Evolutionary conservation across 257 asterid species (phyloP).

Genomic region (Solanum pimpinellifolium): DNA sequence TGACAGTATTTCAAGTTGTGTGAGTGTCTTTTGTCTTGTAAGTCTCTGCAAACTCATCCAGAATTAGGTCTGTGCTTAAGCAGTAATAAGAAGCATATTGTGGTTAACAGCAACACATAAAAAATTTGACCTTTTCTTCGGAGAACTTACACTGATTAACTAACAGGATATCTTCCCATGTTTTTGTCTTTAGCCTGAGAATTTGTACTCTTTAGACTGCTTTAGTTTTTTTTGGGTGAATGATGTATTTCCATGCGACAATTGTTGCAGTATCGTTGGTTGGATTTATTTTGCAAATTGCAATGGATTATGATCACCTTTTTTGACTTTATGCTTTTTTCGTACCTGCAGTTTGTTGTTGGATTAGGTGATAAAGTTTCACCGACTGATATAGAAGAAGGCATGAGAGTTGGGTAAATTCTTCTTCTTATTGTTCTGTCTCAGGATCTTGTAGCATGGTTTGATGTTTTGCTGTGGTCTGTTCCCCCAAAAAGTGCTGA

Average conservation of each 20-base stretch:
- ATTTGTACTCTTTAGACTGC: neutral
- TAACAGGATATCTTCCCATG: neutral
- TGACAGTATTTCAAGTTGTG: neutral
- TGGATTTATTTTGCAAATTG: neutral
- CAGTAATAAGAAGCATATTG: neutral
- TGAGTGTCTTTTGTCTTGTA: neutral
- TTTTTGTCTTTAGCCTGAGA: neutral
- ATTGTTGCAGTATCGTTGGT: neutral
- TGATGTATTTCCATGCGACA: neutral
- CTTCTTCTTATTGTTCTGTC: neutral
- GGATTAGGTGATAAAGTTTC: constrained; percentile 95
- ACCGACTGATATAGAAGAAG: constrained; percentile 97
- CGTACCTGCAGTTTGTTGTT: constrained; percentile 76
- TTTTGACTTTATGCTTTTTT: constrained; percentile 5
- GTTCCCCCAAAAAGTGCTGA: neutral
- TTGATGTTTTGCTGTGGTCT: neutral
- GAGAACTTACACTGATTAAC: neutral
- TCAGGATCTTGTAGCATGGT: neutral
- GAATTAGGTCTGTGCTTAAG: neutral
- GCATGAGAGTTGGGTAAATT: constrained; percentile 91
- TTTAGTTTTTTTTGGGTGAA: neutral
- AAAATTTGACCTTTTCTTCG: neutral
- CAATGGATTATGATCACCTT: constrained; percentile 23
- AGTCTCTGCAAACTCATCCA: neutral
- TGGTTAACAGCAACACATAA: neutral